These are phyloP conservation scores for Microsporum canis DNA, from an alignment of 2,329 filamentous ascomycete genomes.

Conservation along the genomic window DNA sequence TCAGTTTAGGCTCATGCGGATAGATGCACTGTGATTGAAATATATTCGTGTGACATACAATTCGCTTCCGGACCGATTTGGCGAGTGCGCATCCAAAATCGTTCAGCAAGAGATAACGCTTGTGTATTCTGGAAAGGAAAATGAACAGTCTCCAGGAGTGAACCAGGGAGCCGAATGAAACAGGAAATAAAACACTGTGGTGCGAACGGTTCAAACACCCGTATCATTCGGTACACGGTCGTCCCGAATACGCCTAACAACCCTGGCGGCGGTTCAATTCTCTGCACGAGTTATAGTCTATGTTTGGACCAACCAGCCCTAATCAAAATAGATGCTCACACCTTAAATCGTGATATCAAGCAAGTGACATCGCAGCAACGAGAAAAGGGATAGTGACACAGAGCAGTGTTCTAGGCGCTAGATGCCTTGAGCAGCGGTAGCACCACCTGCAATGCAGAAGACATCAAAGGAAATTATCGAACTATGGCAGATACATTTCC, in stretches of 20 bases:
- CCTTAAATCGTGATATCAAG: not conserved
- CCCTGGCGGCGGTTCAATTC: not conserved
- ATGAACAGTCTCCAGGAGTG: not conserved
- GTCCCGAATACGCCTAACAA: not conserved
- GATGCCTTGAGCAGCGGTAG: not conserved
- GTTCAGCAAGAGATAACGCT: not conserved
- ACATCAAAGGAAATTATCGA: not conserved
- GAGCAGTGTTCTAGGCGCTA: not conserved
- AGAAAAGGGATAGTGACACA: not conserved
- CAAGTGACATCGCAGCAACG: not conserved
- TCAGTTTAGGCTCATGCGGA: constrained; percentile 1
- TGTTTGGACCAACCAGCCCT: constrained; percentile 3
- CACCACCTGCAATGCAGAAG: not conserved
- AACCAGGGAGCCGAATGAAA: not conserved
- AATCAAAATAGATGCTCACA: not conserved
- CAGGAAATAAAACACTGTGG: not conserved
- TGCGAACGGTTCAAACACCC: not conserved
- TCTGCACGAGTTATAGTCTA: constrained; percentile 4
- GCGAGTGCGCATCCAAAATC: not conserved
- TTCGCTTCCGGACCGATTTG: not conserved
- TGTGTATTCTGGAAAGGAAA: not conserved
- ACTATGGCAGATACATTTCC: not conserved
- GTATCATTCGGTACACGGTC: not conserved
- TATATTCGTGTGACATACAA: not conserved
- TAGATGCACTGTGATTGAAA: not conserved